A percentile compares a stretch with the other conserved stretches of the same genome.
These are phyloP conservation scores for Metrosideros polymorpha DNA, from an alignment of 441 rosid species.

Conservation along the genomic window DNA sequence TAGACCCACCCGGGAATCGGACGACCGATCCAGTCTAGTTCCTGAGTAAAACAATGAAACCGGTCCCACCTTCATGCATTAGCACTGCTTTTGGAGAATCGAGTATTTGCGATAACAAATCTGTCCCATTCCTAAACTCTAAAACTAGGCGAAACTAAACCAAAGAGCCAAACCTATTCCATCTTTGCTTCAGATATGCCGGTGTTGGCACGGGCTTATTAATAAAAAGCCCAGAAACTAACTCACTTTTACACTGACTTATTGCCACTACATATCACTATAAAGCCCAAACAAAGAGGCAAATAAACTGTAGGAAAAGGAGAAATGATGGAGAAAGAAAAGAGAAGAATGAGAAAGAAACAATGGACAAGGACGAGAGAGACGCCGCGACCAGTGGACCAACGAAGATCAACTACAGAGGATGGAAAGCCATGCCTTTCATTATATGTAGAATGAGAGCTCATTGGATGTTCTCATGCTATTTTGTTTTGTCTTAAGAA, in stretches of 20 bases:
- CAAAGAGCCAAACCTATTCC: no score
- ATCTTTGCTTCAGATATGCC: no score
- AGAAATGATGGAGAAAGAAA: neutral
- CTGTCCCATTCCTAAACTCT: no score
- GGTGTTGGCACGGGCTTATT: no score
- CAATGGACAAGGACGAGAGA: conserved; percentile 21
- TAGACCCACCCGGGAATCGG: no score
- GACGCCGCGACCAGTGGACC: conserved; percentile 8
- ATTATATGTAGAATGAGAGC: neutral
- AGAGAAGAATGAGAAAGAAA: neutral
- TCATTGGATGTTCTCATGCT: neutral
- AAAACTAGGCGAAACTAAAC: no score
- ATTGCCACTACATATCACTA: neutral
- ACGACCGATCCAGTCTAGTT: no score
- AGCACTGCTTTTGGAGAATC: no score
- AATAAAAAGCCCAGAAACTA: no score
- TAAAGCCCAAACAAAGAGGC: neutral
- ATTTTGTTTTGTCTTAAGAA: neutral
- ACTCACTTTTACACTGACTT: neutral
- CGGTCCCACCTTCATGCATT: no score
- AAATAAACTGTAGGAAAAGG: neutral
- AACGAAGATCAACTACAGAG: neutral
- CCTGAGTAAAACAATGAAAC: no score
- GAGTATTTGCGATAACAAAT: no score
- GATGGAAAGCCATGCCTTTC: conserved; percentile 13